Evolutionary conservation across 768 basidiomycete species (phyloP).

Genomic region (Tricholoma sp.): DNA sequence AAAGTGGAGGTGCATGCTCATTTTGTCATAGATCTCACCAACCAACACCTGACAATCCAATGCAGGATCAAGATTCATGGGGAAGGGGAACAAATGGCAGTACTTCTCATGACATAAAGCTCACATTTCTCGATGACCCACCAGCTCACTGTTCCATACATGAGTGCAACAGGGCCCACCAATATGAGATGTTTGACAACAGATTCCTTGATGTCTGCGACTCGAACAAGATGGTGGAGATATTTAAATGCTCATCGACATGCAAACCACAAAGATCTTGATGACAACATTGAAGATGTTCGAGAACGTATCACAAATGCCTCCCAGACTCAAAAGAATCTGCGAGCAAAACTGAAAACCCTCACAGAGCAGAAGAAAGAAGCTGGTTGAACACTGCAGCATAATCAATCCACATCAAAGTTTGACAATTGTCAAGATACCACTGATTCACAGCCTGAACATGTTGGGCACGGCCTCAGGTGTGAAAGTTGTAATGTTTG

Average conservation of each 20-base stretch:
- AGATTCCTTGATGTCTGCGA: not conserved
- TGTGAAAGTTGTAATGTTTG: too few relatives aligned
- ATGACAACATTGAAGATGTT: not conserved
- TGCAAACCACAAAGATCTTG: not conserved
- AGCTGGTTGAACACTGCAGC: not conserved
- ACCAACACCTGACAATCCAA: too few relatives aligned
- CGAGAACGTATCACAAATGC: not conserved
- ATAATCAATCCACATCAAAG: not conserved
- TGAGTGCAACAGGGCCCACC: not conserved
- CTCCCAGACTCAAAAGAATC: not conserved
- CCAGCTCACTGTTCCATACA: not conserved
- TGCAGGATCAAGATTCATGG: not conserved
- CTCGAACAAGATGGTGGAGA: not conserved
- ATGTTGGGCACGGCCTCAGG: too few relatives aligned
- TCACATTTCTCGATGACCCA: not conserved
- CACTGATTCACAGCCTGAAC: not conserved
- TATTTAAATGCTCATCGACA: not conserved
- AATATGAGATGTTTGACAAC: not conserved
- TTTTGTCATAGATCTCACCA: too few relatives aligned
- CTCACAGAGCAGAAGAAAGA: not conserved
- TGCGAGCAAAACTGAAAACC: not conserved
- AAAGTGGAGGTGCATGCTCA: not conserved
- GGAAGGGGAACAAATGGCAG: not conserved
- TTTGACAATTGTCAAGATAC: not conserved
- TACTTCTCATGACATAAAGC: not conserved